Evolutionary conservation across 768 basidiomycete genomes (phyloP).

Genomic region (Suillus clintonianus): DNA sequence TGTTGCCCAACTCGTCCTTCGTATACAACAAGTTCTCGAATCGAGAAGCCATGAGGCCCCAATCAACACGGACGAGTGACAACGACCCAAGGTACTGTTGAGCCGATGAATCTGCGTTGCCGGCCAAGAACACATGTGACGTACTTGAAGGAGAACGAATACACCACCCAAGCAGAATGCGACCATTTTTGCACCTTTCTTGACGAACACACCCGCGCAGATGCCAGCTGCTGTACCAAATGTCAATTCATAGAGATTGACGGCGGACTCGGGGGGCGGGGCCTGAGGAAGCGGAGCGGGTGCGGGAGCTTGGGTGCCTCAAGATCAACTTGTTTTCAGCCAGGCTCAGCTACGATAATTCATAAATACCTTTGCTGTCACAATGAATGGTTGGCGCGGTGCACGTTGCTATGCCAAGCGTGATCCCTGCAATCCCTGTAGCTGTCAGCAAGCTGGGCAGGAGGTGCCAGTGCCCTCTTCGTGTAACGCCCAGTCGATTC

Average conservation of each 20-base stretch:
- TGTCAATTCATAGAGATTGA: slow-evolving; percentile 79
- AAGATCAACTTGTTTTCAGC: slow-evolving; percentile 6
- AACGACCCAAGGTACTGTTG: slow-evolving; percentile 76
- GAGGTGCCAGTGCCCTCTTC: slow-evolving; percentile 7
- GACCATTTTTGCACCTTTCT: slow-evolving; percentile 85
- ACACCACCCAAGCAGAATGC: slow-evolving; percentile 90
- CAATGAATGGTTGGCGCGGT: slow-evolving; percentile 45
- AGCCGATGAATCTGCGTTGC: not conserved
- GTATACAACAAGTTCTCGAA: slow-evolving; percentile 80
- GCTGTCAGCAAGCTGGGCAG: slow-evolving; percentile 25
- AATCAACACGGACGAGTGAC: slow-evolving; percentile 78
- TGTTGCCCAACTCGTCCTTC: slow-evolving; percentile 53
- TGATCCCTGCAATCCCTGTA: slow-evolving; percentile 41
- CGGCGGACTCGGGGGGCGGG: slow-evolving; percentile 66
- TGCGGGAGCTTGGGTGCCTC: slow-evolving; percentile 13
- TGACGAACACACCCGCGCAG: slow-evolving; percentile 91
- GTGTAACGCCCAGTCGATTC: not conserved
- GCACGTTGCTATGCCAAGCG: slow-evolving; percentile 45
- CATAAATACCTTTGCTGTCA: slow-evolving; percentile 45
- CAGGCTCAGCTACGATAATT: slow-evolving; percentile 1
- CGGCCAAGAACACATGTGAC: slow-evolving; percentile 14
- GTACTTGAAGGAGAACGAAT: slow-evolving; percentile 88
- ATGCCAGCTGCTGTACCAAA: slow-evolving; percentile 90
- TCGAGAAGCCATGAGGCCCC: slow-evolving; percentile 59
- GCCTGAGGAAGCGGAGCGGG: slow-evolving; percentile 14